These are phyloP conservation scores for Telfairia occidentalis DNA, from an alignment of 331 rosid genomes.

Conservation along the genomic window DNA sequence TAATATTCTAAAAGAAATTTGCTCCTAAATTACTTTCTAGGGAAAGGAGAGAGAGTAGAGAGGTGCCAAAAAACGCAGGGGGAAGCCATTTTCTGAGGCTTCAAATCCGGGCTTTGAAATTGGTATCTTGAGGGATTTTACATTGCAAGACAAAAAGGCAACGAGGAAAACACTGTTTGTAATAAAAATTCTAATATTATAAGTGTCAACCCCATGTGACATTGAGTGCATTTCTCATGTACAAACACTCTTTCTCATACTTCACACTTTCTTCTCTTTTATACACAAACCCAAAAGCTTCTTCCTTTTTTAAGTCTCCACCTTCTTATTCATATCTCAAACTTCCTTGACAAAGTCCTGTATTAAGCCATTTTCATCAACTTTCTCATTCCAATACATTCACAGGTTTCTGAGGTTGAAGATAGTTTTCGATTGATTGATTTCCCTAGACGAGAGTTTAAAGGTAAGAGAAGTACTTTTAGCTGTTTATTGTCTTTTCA, in stretches of 20 bases:
- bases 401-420: constrained; percentile 1
- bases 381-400: background rate
- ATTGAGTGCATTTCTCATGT: constrained; percentile 8
- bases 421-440: background rate
- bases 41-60: background rate
- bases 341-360: background rate
- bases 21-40: background rate
- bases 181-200: background rate
- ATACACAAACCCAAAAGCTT: background rate
- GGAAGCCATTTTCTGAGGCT: constrained; percentile 2
- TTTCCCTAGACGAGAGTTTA: too few species aligned
- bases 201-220: constrained; percentile 14
- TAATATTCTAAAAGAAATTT: background rate
- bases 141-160: background rate
- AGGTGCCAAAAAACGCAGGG: constrained; percentile 5
- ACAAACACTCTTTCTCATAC: constrained; percentile 3
- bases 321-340: background rate
- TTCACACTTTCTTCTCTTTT: background rate
- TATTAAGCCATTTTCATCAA: background rate
- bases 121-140: background rate
- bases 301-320: background rate
- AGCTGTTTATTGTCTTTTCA: background rate
- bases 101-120: background rate
- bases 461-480: background rate
- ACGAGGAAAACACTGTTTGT: background rate